Percentiles rank a stretch among this genome's conserved stretches.
Evolutionary conservation across 2,329 filamentous ascomycete genomes (phyloP).

Genomic region (Dothiorella sarmentorum): DNA sequence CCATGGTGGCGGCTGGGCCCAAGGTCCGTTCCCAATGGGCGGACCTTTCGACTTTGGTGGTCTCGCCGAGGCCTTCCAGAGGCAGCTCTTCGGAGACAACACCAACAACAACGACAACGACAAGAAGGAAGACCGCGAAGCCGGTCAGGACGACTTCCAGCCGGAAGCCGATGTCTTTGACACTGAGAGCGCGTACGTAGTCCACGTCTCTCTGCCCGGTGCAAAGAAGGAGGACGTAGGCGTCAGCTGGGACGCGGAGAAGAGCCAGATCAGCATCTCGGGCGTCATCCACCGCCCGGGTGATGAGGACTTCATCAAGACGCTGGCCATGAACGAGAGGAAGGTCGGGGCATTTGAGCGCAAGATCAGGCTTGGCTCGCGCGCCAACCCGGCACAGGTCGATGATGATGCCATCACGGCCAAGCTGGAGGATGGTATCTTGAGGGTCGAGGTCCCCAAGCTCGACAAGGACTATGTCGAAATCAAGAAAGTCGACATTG

Average conservation of each 20-base stretch:
- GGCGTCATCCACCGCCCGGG: constrained; percentile 72
- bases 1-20: constrained; percentile 26
- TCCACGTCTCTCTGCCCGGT: constrained; percentile 73
- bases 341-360: constrained; percentile 73
- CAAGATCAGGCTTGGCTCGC: constrained; percentile 58
- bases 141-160: constrained; percentile 45
- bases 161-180: constrained; percentile 76
- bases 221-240: constrained; percentile 75
- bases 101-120: constrained; percentile 22
- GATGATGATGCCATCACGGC: constrained; percentile 67
- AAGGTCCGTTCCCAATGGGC: constrained; percentile 26
- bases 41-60: constrained; percentile 26
- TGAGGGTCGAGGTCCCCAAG: constrained; percentile 76
- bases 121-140: constrained; percentile 22
- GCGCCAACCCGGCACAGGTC: constrained; percentile 57
- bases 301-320: constrained; percentile 63
- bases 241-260: constrained; percentile 71
- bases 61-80: constrained; percentile 25
- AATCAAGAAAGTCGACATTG: constrained; percentile 51
- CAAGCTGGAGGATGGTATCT: constrained; percentile 73
- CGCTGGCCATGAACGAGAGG: constrained; percentile 62
- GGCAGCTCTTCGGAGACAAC: constrained; percentile 36
- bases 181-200: constrained; percentile 57
- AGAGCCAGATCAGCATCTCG: constrained; percentile 61
- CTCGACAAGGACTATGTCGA: constrained; percentile 61